phyloP scores from a whole-genome alignment of 2,329 filamentous ascomycete genomes.

The Fusarium lyarnte region DNA sequence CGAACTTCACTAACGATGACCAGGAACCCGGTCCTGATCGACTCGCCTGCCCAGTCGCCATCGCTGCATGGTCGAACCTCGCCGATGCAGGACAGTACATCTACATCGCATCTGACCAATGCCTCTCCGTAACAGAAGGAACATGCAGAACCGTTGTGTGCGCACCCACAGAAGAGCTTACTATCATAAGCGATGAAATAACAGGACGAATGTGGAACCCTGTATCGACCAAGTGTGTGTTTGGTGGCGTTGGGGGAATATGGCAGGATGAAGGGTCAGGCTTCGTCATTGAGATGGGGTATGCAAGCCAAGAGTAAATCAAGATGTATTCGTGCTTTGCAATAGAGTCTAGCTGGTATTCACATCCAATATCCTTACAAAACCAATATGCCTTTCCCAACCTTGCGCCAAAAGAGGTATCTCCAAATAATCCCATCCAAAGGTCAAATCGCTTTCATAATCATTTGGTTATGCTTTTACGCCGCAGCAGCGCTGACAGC shows the following conservation, averaged over 20 bases:
- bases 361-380: not conserved
- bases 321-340: conserved; percentile 3
- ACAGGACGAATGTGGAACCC: conserved; percentile 40
- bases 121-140: conserved; percentile 6
- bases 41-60: conserved; percentile 30
- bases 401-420: conserved; percentile 33
- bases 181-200: conserved; percentile 5
- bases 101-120: conserved; percentile 13
- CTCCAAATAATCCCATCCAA: conserved; percentile 10
- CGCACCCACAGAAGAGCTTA: conserved; percentile 12
- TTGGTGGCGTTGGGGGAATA: conserved; percentile 35
- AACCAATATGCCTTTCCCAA: not conserved
- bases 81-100: conserved; percentile 1
- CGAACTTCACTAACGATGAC: not conserved
- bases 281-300: conserved; percentile 32
- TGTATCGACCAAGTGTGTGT: conserved; percentile 31
- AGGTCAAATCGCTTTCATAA: conserved; percentile 33
- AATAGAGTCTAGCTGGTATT: conserved; percentile 3
- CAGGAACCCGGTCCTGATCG: conserved; percentile 31
- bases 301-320: not conserved
- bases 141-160: conserved; percentile 32
- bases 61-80: conserved; percentile 23
- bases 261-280: conserved; percentile 28
- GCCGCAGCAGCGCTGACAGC: conserved; percentile 33
- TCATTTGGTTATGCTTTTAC: conserved; percentile 11